Evolutionary conservation across 2,329 filamentous ascomycete species (phyloP).

Genomic region (Penicillium sp.): DNA sequence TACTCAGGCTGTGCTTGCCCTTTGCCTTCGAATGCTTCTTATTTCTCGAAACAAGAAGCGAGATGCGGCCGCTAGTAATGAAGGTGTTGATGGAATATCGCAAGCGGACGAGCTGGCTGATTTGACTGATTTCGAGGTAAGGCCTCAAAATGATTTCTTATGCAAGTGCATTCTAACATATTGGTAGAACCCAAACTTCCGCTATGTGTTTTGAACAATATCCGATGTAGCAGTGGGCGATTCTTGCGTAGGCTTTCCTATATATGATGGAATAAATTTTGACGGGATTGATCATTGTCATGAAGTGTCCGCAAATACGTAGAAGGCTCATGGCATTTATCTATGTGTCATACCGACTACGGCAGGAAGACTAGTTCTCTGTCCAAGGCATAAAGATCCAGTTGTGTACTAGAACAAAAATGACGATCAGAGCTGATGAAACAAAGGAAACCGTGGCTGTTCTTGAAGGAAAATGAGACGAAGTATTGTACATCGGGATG

Average conservation of each 20-base stretch:
- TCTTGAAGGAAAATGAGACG: conserved; percentile 24
- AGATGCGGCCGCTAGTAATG: conserved; percentile 10
- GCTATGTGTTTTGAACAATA: conserved; percentile 39
- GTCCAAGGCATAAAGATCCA: too few relatives aligned
- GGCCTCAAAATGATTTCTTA: neutral
- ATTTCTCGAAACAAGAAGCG: conserved; percentile 19
- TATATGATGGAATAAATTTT: neutral
- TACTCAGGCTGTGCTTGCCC: conserved; percentile 20
- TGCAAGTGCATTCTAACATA: neutral
- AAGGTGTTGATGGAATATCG: neutral
- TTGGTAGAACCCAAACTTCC: conserved; percentile 19
- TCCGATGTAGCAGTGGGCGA: neutral
- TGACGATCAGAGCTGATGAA: neutral
- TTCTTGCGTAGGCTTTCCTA: neutral
- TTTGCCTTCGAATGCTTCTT: conserved; percentile 20
- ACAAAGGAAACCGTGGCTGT: conserved; percentile 22
- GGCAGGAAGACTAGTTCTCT: too few relatives aligned
- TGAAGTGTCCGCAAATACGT: too few relatives aligned
- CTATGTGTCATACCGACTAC: too few relatives aligned
- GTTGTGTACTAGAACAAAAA: neutral
- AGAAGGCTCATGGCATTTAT: too few relatives aligned
- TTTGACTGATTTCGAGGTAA: conserved; percentile 32
- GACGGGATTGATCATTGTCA: too few relatives aligned
- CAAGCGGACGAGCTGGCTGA: conserved; percentile 21
- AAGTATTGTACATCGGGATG: conserved; percentile 29